Evolutionary conservation across 192 early-diverging fungal species (phyloP).

Genomic region (Lobosporangium transversale): DNA sequence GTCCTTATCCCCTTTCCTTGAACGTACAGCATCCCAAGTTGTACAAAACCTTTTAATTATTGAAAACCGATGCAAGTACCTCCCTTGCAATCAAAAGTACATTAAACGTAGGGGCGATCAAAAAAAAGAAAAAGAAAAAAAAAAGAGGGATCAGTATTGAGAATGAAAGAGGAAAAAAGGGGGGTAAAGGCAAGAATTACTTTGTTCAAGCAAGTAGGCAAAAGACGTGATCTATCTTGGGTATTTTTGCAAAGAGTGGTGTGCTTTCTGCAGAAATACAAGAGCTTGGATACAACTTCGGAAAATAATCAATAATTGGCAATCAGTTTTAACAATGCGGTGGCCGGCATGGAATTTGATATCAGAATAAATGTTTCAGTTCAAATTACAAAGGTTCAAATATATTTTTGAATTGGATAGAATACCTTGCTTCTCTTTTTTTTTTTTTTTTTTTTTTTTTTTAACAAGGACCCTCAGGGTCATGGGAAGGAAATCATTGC

Average conservation of each 20-base stretch:
- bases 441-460: too few relatives aligned
- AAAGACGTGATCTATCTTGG: background rate
- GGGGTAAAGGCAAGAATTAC: background rate
- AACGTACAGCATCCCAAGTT: background rate
- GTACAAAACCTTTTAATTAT: background rate
- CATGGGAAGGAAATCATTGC: too few relatives aligned
- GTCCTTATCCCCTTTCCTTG: background rate
- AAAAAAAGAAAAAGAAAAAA: slow-evolving; percentile 4
- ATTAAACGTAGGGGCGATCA: background rate
- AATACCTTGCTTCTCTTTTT: too few relatives aligned
- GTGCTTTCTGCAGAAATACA: too few relatives aligned
- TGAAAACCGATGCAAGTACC: background rate
- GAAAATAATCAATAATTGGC: too few relatives aligned
- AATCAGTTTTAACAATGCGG: too few relatives aligned
- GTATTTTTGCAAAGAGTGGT: background rate
- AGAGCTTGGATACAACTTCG: too few relatives aligned
- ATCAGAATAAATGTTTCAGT: too few relatives aligned
- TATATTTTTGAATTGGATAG: too few relatives aligned
- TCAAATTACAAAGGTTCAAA: too few relatives aligned
- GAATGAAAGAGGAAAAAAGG: background rate
- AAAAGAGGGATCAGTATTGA: background rate
- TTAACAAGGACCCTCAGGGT: too few relatives aligned
- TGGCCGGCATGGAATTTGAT: too few relatives aligned
- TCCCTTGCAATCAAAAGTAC: background rate
- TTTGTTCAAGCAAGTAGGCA: background rate